phyloP scores from a whole-genome alignment of 106 monocot genomes.

The Phalaenopsis aphrodite region DNA sequence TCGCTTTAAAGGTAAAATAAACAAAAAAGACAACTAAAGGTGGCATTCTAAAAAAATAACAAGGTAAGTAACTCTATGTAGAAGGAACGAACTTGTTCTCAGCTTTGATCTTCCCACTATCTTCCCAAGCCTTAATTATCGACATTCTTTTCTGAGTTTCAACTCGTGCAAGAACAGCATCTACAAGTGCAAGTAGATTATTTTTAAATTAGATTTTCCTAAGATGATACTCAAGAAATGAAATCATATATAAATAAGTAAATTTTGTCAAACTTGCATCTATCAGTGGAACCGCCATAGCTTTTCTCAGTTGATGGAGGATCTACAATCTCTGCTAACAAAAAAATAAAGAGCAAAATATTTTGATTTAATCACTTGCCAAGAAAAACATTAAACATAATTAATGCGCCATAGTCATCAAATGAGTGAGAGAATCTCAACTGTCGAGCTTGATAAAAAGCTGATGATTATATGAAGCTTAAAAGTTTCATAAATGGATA shows the following conservation, averaged over 20 bases:
- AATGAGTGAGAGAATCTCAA: too few relatives aligned
- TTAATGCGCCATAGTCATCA: too few relatives aligned
- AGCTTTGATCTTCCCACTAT: constrained; percentile 50
- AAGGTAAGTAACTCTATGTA: not conserved
- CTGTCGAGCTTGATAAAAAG: too few relatives aligned
- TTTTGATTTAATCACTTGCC: too few relatives aligned
- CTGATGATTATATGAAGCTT: too few relatives aligned
- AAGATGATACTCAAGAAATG: not conserved
- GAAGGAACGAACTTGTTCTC: constrained; percentile 45
- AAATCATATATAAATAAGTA: not conserved
- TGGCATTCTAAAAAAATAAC: not conserved
- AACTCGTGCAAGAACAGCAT: constrained; percentile 44
- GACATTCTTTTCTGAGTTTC: constrained; percentile 52
- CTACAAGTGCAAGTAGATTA: constrained; percentile 10
- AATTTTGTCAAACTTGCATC: constrained; percentile 21
- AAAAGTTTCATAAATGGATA: too few relatives aligned
- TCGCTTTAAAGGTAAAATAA: not conserved
- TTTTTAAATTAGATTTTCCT: not conserved
- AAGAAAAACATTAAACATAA: too few relatives aligned
- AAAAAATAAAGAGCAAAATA: not conserved
- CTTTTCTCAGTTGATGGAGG: constrained; percentile 19
- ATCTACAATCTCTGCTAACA: constrained; percentile 14
- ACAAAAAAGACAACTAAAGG: not conserved
- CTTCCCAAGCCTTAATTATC: constrained; percentile 59
- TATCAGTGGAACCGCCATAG: constrained; percentile 28